Conservation (phyloP, 139 green algal species). For the Tetradesmus lagerheimii region DNA sequence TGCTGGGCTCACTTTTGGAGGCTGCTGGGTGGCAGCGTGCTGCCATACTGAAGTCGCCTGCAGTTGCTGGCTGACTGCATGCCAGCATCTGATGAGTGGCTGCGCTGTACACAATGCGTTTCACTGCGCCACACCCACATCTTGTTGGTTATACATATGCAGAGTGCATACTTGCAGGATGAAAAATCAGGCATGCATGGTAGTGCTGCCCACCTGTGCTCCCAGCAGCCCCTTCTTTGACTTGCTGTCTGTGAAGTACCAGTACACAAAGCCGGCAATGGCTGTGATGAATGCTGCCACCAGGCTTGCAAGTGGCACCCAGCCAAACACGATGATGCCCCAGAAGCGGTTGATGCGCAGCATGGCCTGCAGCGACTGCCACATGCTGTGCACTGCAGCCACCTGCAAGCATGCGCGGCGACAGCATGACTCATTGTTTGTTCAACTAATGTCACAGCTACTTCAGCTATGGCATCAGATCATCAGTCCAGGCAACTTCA, state of each 20-base stretch:
- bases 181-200: neutral
- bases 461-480: no score
- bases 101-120: no score
- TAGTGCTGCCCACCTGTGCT: slow-evolving; percentile 15
- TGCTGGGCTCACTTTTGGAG: no score
- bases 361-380: slow-evolving; percentile 41
- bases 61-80: no score
- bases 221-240: slow-evolving; percentile 33
- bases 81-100: no score
- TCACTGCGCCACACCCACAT: no score
- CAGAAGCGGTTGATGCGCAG: slow-evolving; percentile 45
- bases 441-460: no score
- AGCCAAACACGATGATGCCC: slow-evolving; percentile 45
- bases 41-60: no score
- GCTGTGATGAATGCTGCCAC: neutral
- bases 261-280: neutral
- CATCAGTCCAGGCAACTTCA: no score
- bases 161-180: neutral
- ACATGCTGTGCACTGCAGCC: slow-evolving; percentile 2
- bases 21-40: no score
- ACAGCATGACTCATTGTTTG: neutral
- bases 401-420: neutral
- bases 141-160: no score
- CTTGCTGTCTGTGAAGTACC: slow-evolving; percentile 32
- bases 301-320: slow-evolving; percentile 30